phyloP scores from a whole-genome alignment of 1,284 basidiomycete species.

The Erythrobasidium hasegawianum region DNA sequence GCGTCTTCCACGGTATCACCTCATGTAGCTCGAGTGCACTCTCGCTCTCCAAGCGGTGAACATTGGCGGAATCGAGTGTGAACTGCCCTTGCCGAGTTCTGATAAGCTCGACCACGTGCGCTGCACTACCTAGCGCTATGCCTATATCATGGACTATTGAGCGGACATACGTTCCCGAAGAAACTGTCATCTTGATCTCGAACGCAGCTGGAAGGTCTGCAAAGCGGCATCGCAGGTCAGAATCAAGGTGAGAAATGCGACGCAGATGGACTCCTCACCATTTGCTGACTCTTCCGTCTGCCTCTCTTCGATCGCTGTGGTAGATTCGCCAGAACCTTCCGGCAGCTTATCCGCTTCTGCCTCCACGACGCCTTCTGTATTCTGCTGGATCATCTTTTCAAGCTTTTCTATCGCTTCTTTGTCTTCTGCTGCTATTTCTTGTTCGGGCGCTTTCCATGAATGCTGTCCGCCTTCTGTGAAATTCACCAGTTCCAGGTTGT shows the following conservation, averaged over 20 bases:
- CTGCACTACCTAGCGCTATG: constrained; percentile 72
- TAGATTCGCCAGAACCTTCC: neutral
- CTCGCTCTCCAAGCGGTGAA: constrained; percentile 3
- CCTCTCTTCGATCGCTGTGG: neutral
- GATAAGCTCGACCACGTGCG: constrained; percentile 83
- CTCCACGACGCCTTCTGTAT: constrained; percentile 59
- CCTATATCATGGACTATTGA: constrained; percentile 84
- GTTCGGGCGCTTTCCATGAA: constrained; percentile 38
- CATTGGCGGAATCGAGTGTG: constrained; percentile 38
- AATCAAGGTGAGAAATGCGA: neutral
- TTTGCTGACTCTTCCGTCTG: too few relatives aligned
- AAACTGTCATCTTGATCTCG: constrained; percentile 82
- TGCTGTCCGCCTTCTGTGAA: constrained; percentile 45
- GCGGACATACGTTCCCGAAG: constrained; percentile 94
- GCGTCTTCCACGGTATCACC: constrained; percentile 20
- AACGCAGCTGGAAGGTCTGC: constrained; percentile 64
- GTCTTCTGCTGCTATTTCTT: constrained; percentile 61
- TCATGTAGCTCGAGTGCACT: constrained; percentile 19
- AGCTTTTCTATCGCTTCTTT: constrained; percentile 66
- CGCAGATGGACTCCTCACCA: neutral
- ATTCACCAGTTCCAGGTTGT: constrained; percentile 63
- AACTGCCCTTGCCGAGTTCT: constrained; percentile 81
- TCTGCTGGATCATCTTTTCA: constrained; percentile 50
- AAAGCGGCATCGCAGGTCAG: constrained; percentile 15
- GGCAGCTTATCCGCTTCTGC: constrained; percentile 38